These are phyloP conservation scores for Podospora pseudocomata DNA, from an alignment of 495 filamentous ascomycete genomes.

Conservation along the genomic window DNA sequence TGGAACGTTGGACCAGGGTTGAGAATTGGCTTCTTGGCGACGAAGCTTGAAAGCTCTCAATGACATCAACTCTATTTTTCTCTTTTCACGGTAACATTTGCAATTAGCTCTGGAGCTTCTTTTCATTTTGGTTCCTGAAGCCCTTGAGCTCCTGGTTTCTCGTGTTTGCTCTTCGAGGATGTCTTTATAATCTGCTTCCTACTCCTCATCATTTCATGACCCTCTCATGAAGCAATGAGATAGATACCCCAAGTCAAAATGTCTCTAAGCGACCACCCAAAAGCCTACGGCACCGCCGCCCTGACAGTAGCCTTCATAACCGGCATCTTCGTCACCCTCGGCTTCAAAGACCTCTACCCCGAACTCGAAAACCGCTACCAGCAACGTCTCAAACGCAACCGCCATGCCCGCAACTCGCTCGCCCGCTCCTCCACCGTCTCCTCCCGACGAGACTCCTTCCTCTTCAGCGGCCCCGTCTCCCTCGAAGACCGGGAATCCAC, in stretches of 20 bases:
- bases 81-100: not conserved
- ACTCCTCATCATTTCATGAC: not conserved
- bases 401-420: not conserved
- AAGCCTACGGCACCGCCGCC: slow-evolving; percentile 54
- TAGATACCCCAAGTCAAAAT: slow-evolving; percentile 26
- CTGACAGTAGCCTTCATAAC: slow-evolving; percentile 68
- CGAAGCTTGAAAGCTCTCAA: not conserved
- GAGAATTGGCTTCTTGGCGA: not conserved
- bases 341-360: slow-evolving; percentile 71
- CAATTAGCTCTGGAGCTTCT: not conserved
- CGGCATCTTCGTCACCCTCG: slow-evolving; percentile 67
- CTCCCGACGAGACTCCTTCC: slow-evolving; percentile 31
- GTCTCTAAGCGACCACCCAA: slow-evolving; percentile 54
- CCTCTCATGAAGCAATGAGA: slow-evolving; percentile 2
- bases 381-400: slow-evolving; percentile 29
- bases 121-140: not conserved
- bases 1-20: not conserved
- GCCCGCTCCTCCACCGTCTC: slow-evolving; percentile 6
- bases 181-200: not conserved
- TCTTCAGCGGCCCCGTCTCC: slow-evolving; percentile 43
- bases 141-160: not conserved
- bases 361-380: slow-evolving; percentile 62
- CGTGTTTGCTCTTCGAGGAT: not conserved
- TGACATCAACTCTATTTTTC: not conserved
- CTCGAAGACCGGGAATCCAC: slow-evolving; percentile 50